These are phyloP conservation scores for Panellus pusillus DNA, from an alignment of 768 basidiomycete genomes.

Conservation along the genomic window DNA sequence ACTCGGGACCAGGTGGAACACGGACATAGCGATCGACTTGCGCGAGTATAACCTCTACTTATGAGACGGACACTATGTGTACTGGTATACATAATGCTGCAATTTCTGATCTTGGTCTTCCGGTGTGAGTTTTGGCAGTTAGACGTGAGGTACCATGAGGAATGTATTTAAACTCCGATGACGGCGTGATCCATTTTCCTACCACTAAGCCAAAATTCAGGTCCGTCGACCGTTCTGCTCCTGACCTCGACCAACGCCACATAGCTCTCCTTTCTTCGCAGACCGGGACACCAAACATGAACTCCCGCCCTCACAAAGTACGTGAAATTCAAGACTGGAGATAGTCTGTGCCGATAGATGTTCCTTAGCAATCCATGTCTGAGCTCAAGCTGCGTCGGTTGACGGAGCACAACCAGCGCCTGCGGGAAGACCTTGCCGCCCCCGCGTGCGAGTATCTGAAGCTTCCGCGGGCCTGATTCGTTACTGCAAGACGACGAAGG, in stretches of 20 bases:
- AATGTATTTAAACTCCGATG: conserved; percentile 5
- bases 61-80: conserved; percentile 18
- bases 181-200: neutral
- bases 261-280: conserved; percentile 21
- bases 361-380: conserved; percentile 82
- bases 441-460: conserved; percentile 86
- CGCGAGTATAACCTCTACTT: conserved; percentile 1
- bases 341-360: conserved; percentile 8
- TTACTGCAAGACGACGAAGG: conserved; percentile 92
- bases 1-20: neutral
- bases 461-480: conserved; percentile 80
- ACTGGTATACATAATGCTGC: conserved; percentile 25
- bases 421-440: conserved; percentile 89
- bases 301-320: conserved; percentile 72
- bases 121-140: too few species aligned
- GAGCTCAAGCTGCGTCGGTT: conserved; percentile 94
- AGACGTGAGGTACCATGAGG: too few species aligned
- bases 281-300: conserved; percentile 48
- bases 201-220: conserved; percentile 21
- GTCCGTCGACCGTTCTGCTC: conserved; percentile 14
- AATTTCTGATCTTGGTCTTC: conserved; percentile 12
- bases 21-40: conserved; percentile 9
- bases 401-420: conserved; percentile 90
- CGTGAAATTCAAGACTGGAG: conserved; percentile 18
- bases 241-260: conserved; percentile 18